phyloP scores from a whole-genome alignment of 2,329 filamentous ascomycete species.

The Phialemonium atrogriseum region DNA sequence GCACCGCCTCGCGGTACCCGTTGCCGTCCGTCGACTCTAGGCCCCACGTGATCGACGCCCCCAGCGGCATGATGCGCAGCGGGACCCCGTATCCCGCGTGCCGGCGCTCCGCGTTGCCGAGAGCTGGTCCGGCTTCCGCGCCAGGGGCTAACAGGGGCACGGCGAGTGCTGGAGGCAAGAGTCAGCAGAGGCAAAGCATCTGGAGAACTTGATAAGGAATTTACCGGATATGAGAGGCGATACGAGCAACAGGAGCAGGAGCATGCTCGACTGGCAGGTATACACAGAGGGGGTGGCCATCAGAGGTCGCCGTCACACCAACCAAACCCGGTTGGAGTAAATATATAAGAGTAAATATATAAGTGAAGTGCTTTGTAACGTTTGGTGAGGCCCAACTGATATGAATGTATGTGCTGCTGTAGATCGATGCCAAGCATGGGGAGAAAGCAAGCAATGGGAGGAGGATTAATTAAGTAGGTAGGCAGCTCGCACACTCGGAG shows the following conservation, averaged over 20 bases:
- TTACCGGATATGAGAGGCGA: not conserved
- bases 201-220: not conserved
- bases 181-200: not conserved
- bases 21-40: constrained; percentile 25
- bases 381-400: too few relatives aligned
- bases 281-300: not conserved
- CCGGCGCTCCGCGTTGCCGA: constrained; percentile 8
- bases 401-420: too few relatives aligned
- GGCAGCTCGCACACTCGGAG: too few relatives aligned
- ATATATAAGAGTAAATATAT: too few relatives aligned
- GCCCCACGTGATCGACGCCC: constrained; percentile 34
- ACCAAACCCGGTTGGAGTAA: not conserved
- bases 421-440: too few relatives aligned
- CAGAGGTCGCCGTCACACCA: not conserved
- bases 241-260: not conserved
- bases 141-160: not conserved
- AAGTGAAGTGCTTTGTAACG: too few relatives aligned
- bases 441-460: too few relatives aligned
- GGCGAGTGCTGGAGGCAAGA: not conserved
- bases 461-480: too few relatives aligned
- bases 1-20: constrained; percentile 28
- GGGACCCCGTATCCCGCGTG: constrained; percentile 15
- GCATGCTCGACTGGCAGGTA: not conserved
- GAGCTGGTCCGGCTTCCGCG: not conserved
- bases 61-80: constrained; percentile 35